Percentiles rank a stretch among this genome's conserved stretches.
These are phyloP conservation scores for Macadamia integrifolia DNA, from an alignment of 164 flowering plant species.

Conservation along the genomic window DNA sequence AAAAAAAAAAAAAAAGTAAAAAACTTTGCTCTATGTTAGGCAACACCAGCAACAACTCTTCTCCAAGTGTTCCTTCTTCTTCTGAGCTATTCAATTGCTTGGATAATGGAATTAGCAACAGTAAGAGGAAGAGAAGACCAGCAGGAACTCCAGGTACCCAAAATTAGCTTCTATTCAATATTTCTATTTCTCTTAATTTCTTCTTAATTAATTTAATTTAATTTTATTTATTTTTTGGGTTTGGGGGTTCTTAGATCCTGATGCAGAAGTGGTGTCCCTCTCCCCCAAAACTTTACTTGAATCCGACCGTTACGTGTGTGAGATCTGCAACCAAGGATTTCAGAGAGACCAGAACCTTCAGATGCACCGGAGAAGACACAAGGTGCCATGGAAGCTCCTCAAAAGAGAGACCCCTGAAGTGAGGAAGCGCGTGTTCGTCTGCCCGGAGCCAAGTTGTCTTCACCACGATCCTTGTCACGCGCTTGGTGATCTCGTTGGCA, in stretches of 20 bases:
- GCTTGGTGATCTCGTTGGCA: constrained; percentile 91
- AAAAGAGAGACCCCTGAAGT: constrained; percentile 78
- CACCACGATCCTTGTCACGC: constrained; percentile 98
- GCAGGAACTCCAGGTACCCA: constrained; percentile 73
- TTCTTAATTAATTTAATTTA: neutral
- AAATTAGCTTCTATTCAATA: neutral
- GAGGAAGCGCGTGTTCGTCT: constrained; percentile 80
- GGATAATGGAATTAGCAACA: constrained; percentile 38
- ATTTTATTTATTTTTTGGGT: neutral
- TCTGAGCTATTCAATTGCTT: constrained; percentile 37
- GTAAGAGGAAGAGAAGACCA: constrained; percentile 62
- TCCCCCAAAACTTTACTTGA: constrained; percentile 90
- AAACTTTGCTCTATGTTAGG: constrained; percentile 33
- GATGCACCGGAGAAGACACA: constrained; percentile 93
- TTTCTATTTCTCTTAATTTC: neutral
- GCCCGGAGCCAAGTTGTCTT: constrained; percentile 91
- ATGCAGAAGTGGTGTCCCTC: constrained; percentile 90
- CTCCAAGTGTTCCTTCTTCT: constrained; percentile 25
- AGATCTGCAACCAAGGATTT: constrained; percentile 97
- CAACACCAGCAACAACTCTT: constrained; percentile 21
- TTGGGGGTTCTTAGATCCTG: constrained; percentile 57
- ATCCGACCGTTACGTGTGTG: constrained; percentile 92
- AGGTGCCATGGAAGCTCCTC: constrained; percentile 95
- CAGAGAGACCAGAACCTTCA: constrained; percentile 95
- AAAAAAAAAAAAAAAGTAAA: neutral